Evolutionary conservation across 495 filamentous ascomycete genomes (phyloP).

Genomic region (Terfezia claveryi): DNA sequence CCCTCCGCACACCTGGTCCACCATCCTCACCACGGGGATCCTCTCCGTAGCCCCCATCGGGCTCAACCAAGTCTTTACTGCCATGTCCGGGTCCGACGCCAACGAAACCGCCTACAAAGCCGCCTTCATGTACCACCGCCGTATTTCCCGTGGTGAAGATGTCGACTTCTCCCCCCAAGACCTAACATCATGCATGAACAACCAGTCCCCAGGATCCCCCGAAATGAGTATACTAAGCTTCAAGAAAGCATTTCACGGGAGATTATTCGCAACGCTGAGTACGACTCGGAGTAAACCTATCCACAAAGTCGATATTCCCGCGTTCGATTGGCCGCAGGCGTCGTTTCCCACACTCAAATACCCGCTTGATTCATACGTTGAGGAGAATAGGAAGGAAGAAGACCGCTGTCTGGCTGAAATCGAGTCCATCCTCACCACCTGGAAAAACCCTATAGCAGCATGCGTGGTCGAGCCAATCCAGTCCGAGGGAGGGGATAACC

Average conservation of each 20-base stretch:
- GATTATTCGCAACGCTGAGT: conserved; percentile 75
- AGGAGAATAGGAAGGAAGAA: conserved; percentile 70
- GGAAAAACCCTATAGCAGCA: conserved; percentile 53
- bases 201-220: conserved; percentile 63
- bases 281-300: conserved; percentile 93
- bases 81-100: conserved; percentile 84
- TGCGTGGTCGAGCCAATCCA: conserved; percentile 91
- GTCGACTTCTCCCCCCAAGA: conserved; percentile 76
- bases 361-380: conserved; percentile 60
- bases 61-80: conserved; percentile 89
- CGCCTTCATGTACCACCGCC: conserved; percentile 92
- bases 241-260: conserved; percentile 84
- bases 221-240: conserved; percentile 81
- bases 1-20: conserved; percentile 71
- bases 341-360: conserved; percentile 71
- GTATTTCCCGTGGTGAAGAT: conserved; percentile 64
- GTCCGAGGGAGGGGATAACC: conserved; percentile 96
- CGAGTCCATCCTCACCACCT: conserved; percentile 60
- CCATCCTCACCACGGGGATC: conserved; percentile 67
- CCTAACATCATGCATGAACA: conserved; percentile 56
- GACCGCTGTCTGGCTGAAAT: conserved; percentile 69
- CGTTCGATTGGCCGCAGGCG: conserved; percentile 98
- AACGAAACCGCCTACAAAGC: conserved; percentile 99
- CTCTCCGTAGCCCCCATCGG: conserved; percentile 79
- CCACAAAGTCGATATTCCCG: conserved; percentile 95